Evolutionary conservation across 108 stramenopile genomes (phyloP).

Genomic region (Nitzschia sp.): DNA sequence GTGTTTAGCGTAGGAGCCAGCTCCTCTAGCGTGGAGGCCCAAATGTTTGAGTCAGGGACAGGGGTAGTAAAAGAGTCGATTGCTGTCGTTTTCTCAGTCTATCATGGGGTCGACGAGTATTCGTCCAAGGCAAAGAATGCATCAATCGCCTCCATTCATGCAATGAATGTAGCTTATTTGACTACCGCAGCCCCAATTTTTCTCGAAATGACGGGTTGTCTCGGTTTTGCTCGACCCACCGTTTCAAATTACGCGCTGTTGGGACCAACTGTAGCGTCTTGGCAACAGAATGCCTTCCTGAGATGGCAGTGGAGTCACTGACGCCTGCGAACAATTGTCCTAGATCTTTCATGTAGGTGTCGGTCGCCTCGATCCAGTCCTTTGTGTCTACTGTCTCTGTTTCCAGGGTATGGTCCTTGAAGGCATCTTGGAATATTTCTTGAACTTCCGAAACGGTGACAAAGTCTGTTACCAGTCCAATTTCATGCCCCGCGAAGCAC

Average conservation of each 20-base stretch:
- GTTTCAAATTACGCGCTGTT: constrained; percentile 32
- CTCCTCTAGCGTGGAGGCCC: too few relatives aligned
- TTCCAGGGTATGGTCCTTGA: constrained; percentile 23
- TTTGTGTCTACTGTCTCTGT: constrained; percentile 7
- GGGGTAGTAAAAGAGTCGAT: too few relatives aligned
- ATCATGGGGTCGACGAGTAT: too few relatives aligned
- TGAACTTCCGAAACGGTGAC: constrained; percentile 36
- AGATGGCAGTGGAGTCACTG: constrained; percentile 42
- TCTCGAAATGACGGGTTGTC: constrained; percentile 54
- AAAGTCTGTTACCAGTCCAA: constrained; percentile 57
- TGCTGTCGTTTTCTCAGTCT: too few relatives aligned
- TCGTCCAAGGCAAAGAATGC: too few relatives aligned
- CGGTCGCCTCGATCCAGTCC: constrained; percentile 24
- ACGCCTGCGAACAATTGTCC: constrained; percentile 52
- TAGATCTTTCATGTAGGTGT: constrained; percentile 62
- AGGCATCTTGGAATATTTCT: constrained; percentile 35
- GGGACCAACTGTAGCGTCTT: constrained; percentile 58
- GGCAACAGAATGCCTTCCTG: constrained; percentile 42
- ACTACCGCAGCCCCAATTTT: constrained; percentile 59
- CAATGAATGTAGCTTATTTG: too few relatives aligned
- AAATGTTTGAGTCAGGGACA: too few relatives aligned
- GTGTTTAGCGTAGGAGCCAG: too few relatives aligned
- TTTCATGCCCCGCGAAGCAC: constrained; percentile 65
- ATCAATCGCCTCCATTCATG: too few relatives aligned
- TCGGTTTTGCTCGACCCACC: constrained; percentile 57